Evolutionary conservation across 2,329 filamentous ascomycete species (phyloP).

Genomic region (Phialophora chinensis): DNA sequence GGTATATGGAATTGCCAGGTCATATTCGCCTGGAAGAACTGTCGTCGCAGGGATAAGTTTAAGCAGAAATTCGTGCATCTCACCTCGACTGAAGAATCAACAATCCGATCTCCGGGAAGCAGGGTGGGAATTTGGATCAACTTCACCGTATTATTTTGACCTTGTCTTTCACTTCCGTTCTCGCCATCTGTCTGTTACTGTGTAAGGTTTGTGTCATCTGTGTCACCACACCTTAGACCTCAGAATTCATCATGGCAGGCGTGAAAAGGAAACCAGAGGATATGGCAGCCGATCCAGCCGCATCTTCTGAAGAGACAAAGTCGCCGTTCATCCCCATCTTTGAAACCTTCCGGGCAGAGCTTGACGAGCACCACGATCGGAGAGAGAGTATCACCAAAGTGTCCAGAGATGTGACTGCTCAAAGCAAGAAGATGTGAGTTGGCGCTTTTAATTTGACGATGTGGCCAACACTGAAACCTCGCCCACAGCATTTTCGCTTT

Average conservation of each 20-base stretch:
- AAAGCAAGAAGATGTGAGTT: constrained; percentile 93
- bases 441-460: constrained; percentile 2
- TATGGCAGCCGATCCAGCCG: constrained; percentile 27
- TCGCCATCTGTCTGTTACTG: background rate
- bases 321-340: constrained; percentile 73
- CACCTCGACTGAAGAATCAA: background rate
- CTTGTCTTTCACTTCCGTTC: background rate
- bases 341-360: constrained; percentile 79
- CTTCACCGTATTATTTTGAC: background rate
- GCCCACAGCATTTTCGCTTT: constrained; percentile 74
- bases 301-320: constrained; percentile 33
- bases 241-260: constrained; percentile 36
- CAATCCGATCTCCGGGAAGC: background rate
- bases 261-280: constrained; percentile 34
- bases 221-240: background rate
- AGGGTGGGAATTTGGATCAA: background rate
- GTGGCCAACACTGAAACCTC: constrained; percentile 13
- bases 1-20: background rate
- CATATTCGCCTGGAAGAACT: background rate
- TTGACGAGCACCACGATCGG: constrained; percentile 94
- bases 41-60: background rate
- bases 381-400: constrained; percentile 88
- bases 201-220: constrained; percentile 7
- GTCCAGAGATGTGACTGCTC: constrained; percentile 87
- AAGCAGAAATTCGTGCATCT: background rate